Base-by-base conservation (phyloP, 176 grass and related monocot species). In the Coix lacrymajobi region DNA sequence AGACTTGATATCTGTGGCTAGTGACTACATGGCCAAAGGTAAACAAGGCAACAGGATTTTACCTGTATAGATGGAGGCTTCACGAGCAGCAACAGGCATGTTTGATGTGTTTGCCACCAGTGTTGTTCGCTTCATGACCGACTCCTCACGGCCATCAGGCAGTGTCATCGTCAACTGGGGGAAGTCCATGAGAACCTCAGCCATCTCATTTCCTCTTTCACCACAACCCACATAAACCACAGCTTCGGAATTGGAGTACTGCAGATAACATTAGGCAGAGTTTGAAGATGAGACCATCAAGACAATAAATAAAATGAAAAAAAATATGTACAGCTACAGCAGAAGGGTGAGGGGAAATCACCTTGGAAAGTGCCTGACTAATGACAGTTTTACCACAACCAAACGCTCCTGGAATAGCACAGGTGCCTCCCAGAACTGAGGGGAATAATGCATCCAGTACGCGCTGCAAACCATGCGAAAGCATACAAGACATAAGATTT, bases 51-150 rank as follows among this genome's bases (percentile, higher is more conserved):
- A 66, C 22, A 74, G 15, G 38, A 15, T 8, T 66, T 15, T 87
- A 97, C 95, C 90, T 75, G 95, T 97, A 78, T 97, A 97, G 75
- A 97, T 94, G 62, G 95, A 94, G n/a, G 94, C 94, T 82, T 97
- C 94, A 87, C 94, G 92, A 90, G 94, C 94, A 85, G 94, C 90
- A 0, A 94, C 94, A 85, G 94, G 94, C 94, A 97, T 97, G 76
- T 97, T 97, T 51, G 94, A 97, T 17, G 94, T 97, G 87, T 97
- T 97, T 75, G 94, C 94, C 43, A 97, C 94, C 73, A 97, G 86
- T 44, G 94, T 97, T 5, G 94, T 97, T 81, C 94, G 88, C 66
- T 97, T 97, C 94, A 97, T 97, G 32, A 97, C 94, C 16, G 94
- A 94, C 56, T 97, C 94, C 81, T 97, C 94, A 94, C 94, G 94